Percentiles rank a stretch among this genome's conserved stretches.
Conservation (phyloP, 805 yeast genomes). For the Nakazawaea populi region DNA sequence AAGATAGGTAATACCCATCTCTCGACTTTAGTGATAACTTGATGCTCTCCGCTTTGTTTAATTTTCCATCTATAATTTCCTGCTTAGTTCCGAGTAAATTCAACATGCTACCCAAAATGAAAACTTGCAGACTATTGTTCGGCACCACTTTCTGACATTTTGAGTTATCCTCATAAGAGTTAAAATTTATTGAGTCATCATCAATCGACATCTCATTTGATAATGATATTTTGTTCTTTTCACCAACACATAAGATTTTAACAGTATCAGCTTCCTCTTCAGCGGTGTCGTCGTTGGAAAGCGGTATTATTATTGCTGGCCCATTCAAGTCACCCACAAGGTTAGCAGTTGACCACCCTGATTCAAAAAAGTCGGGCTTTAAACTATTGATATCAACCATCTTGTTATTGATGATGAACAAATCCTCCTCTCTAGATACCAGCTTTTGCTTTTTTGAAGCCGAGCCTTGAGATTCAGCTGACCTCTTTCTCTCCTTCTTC, state of each 20-base stretch:
- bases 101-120: constrained; percentile 19
- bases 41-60: constrained; percentile 8
- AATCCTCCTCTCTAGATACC: constrained; percentile 7
- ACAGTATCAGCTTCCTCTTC: neutral
- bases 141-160: constrained; percentile 20
- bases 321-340: constrained; percentile 19
- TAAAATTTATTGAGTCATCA: constrained; percentile 16
- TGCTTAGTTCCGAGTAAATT: constrained; percentile 12
- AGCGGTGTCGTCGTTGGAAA: constrained; percentile 6
- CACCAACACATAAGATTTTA: constrained; percentile 14
- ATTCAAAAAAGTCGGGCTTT: constrained; percentile 14
- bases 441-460: neutral
- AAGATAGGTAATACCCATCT: constrained; percentile 18
- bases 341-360: constrained; percentile 25
- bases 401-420: constrained; percentile 20
- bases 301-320: constrained; percentile 17
- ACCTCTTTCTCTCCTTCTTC: constrained; percentile 13
- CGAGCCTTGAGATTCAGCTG: neutral
- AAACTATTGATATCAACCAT: constrained; percentile 14
- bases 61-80: neutral
- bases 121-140: constrained; percentile 19
- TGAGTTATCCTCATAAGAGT: neutral
- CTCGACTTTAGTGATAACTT: constrained; percentile 19
- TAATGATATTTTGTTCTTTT: constrained; percentile 11
- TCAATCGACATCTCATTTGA: constrained; percentile 13